Conservation (phyloP, 257 asterid species). For the Avicennia marina region DNA sequence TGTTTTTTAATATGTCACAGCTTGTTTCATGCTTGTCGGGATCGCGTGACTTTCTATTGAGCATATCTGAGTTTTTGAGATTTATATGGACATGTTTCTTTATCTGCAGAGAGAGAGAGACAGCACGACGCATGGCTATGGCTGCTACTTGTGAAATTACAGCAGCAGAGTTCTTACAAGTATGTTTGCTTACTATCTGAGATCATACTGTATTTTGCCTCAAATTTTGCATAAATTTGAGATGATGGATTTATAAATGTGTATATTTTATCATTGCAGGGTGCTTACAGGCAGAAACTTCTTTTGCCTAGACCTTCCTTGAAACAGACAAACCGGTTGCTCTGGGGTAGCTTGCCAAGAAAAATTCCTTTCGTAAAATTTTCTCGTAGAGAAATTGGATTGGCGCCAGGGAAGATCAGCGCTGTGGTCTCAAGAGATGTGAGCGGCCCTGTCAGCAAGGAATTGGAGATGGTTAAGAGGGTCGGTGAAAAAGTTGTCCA, state of each 20-base stretch:
- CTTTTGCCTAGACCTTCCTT: conserved; percentile 35
- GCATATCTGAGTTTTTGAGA: not conserved
- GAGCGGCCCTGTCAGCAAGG: conserved; percentile 25
- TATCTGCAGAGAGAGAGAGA: conserved; percentile 17
- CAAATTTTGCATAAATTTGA: not conserved
- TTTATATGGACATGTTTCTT: not conserved
- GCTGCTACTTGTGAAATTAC: conserved; percentile 54
- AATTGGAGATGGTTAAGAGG: conserved; percentile 17
- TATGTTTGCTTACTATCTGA: conserved; percentile 17
- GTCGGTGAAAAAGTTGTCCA: conserved; percentile 50
- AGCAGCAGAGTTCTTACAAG: conserved; percentile 58
- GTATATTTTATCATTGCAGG: conserved; percentile 30
- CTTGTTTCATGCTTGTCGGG: not conserved
- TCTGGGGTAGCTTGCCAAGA: conserved; percentile 45
- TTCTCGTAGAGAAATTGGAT: conserved; percentile 21
- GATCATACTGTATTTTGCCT: not conserved
- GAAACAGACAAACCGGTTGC: conserved; percentile 36
- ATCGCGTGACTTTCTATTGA: not conserved
- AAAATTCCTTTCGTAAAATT: conserved; percentile 14
- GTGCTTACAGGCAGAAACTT: conserved; percentile 44
- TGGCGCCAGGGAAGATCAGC: conserved; percentile 25
- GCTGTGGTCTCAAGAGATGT: conserved; percentile 51
- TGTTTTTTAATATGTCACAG: not conserved
- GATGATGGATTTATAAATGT: not conserved
- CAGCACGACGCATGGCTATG: conserved; percentile 40